These are phyloP conservation scores for Dioscorea dumetorum DNA, from an alignment of 106 monocot genomes.

Conservation along the genomic window DNA sequence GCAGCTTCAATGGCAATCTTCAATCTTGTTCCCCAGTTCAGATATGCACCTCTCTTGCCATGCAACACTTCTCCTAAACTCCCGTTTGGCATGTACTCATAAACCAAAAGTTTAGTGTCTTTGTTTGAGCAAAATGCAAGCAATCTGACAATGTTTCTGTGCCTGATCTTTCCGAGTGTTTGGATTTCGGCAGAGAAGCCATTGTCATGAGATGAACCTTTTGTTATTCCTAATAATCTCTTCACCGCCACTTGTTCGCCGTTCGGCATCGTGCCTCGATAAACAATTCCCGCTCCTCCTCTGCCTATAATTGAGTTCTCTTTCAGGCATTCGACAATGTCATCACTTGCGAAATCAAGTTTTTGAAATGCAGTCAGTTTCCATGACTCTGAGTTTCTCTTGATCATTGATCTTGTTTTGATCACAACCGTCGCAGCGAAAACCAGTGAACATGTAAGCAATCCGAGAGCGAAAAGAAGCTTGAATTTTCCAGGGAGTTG, in stretches of 20 bases:
- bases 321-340: constrained; percentile 60
- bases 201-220: constrained; percentile 33
- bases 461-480: constrained; percentile 32
- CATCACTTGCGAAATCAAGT: constrained; percentile 40
- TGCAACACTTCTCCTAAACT: constrained; percentile 60
- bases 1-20: constrained; percentile 50
- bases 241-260: constrained; percentile 54
- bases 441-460: constrained; percentile 34
- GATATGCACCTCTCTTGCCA: constrained; percentile 31
- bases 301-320: constrained; percentile 52
- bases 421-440: constrained; percentile 33
- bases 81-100: constrained; percentile 64
- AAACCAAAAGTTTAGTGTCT: constrained; percentile 53
- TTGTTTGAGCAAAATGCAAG: constrained; percentile 43
- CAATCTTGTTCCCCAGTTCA: constrained; percentile 35
- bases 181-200: constrained; percentile 56
- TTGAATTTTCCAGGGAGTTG: constrained; percentile 36
- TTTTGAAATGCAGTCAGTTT: constrained; percentile 74
- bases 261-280: constrained; percentile 36
- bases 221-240: constrained; percentile 26
- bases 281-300: constrained; percentile 47
- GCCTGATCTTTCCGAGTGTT: constrained; percentile 54
- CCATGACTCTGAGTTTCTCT: constrained; percentile 42
- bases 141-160: constrained; percentile 56
- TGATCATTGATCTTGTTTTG: constrained; percentile 31